Evolutionary conservation across 2,329 filamentous ascomycete genomes (phyloP), one percentile per base, ranked within the genome.

Genomic region (Zelopaecilomyces penicillatus): DNA sequence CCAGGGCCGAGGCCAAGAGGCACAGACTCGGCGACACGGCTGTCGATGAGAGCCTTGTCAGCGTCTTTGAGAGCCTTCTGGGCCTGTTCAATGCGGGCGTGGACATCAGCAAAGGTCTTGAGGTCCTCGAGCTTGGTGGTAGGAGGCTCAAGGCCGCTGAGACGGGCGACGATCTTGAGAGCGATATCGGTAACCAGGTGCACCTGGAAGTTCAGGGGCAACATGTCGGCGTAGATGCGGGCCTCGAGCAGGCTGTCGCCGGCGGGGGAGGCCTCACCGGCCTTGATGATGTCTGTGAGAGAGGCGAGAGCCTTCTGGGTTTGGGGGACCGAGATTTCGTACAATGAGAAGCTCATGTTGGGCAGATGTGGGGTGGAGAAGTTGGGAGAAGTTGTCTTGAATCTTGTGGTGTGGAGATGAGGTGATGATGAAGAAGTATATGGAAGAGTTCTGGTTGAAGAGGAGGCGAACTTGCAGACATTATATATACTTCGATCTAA

Each of bases 121-220:
- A 65, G 48, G 42, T 66, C 57, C 32, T 59, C 47, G 32, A 34
- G 32, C 29, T 57, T 48, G 1, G 57, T 46, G 2, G 41, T 5
- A 8, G 55, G 41, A 7, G 61, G 59, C 36, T 63, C 57, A 4
- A 33, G 39, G 52, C 64, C 68, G 8, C 52, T 50, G 35, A 62
- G 50, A 48, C 63, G 64, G 12, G 62, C 58, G 33, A 61, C 51
- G 12, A 65, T 46, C 57, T 65, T 63, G 46, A 56, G 47, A 29
- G 56, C 47, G 6, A 49, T 39, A 51, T 64, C 59, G 48, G 60
- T 54, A 34, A 54, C 51, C 45, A 63, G 53, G 50, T 50, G 47
- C 45, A 71, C 55, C 54, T 74, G 70, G 57, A 67, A 65, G 52
- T 46, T 57, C 32, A 73, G 54, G 41, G 66, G 63, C 6, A 64